These are phyloP conservation scores for Termitomyces sp. DNA, from an alignment of 768 basidiomycete genomes.

Conservation along the genomic window DNA sequence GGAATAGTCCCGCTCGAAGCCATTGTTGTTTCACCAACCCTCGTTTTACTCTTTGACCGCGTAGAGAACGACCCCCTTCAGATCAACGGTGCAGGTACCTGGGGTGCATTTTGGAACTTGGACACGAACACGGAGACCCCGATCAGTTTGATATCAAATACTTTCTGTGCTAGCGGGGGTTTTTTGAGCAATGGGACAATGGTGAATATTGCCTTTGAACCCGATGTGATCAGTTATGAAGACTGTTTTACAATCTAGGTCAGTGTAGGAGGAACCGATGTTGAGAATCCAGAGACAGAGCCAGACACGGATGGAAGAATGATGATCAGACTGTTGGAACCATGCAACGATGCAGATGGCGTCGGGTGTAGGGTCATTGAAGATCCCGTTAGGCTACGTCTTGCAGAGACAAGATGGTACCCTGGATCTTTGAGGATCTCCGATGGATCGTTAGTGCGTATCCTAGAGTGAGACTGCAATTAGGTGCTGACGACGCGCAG, in stretches of 20 bases:
- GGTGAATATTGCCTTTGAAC: neutral
- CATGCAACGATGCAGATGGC: constrained; percentile 25
- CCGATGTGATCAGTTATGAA: neutral
- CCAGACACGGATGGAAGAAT: constrained; percentile 25
- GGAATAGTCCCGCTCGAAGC: constrained; percentile 20
- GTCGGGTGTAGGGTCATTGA: constrained; percentile 30
- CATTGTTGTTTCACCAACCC: constrained; percentile 20
- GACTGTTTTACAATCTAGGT: constrained; percentile 13
- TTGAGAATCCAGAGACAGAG: constrained; percentile 20
- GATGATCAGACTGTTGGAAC: constrained; percentile 32
- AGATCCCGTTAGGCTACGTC: constrained; percentile 25
- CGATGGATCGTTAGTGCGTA: constrained; percentile 24
- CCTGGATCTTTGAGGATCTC: constrained; percentile 30
- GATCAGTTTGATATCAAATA: constrained; percentile 29
- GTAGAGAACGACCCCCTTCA: constrained; percentile 31
- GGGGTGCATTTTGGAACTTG: constrained; percentile 39
- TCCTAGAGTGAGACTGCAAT: neutral
- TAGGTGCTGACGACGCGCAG: constrained; percentile 16
- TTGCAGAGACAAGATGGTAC: constrained; percentile 36
- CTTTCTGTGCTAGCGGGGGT: constrained; percentile 39
- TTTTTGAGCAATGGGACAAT: constrained; percentile 35
- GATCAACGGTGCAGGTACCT: constrained; percentile 37
- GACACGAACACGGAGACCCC: constrained; percentile 31
- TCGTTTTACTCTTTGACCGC: constrained; percentile 18
- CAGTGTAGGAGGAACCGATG: constrained; percentile 25